Percentiles rank a stretch among this genome's conserved stretches.
These are phyloP conservation scores for Chlamydomonas incerta DNA, from an alignment of 139 green algal species.

Conservation along the genomic window DNA sequence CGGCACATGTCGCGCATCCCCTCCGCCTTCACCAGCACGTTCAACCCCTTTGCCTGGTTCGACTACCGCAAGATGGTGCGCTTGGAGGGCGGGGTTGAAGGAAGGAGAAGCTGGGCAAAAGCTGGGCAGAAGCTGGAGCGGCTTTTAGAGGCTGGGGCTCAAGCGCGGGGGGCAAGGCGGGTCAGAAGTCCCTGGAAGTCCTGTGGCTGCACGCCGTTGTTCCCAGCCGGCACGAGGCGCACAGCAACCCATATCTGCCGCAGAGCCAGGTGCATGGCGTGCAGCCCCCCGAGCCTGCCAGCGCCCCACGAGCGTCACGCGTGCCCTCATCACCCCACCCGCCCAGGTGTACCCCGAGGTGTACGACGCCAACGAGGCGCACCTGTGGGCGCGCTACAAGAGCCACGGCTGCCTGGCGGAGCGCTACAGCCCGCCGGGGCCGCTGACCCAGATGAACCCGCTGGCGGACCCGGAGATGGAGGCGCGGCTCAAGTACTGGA, in stretches of 20 bases:
- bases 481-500: neutral
- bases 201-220: neutral
- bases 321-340: no score
- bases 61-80: slow-evolving; percentile 28
- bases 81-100: no score
- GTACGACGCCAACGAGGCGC: slow-evolving; percentile 29
- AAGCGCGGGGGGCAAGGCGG: no score
- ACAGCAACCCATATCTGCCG: no score
- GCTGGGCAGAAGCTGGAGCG: neutral
- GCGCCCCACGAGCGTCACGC: no score
- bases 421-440: slow-evolving; percentile 6
- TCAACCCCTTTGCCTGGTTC: slow-evolving; percentile 24
- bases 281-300: no score
- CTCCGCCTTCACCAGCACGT: neutral
- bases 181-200: neutral
- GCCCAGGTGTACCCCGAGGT: slow-evolving; percentile 24
- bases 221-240: neutral
- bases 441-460: neutral
- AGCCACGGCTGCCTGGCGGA: slow-evolving; percentile 7
- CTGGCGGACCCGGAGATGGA: slow-evolving; percentile 31
- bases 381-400: slow-evolving; percentile 26
- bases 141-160: neutral
- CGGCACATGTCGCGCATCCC: neutral
- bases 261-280: no score
- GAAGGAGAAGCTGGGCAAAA: no score